A percentile compares a stretch with the other conserved stretches of the same genome.
phyloP scores from a whole-genome alignment of 495 filamentous ascomycete species.

The Neurospora pannonica region DNA sequence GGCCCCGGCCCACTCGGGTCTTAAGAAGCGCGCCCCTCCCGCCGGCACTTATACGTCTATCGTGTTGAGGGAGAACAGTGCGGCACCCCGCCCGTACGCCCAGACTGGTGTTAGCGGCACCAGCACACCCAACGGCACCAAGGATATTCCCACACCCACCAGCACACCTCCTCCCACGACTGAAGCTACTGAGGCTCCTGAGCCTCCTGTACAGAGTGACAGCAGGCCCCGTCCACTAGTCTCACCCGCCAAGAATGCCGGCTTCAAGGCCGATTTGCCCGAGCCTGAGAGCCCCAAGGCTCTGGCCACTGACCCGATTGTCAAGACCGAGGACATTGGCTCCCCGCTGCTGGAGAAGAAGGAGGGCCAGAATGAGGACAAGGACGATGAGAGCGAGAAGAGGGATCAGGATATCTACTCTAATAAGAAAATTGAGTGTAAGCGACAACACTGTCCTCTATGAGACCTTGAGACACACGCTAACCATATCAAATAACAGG shows the following conservation, averaged over 20 bases:
- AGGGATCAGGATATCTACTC: slow-evolving; percentile 88
- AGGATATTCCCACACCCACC: slow-evolving; percentile 55
- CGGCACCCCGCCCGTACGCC: slow-evolving; percentile 31
- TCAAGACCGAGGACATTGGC: slow-evolving; percentile 48
- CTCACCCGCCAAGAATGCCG: slow-evolving; percentile 37
- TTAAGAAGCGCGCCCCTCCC: slow-evolving; percentile 59
- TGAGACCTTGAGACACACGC: background rate
- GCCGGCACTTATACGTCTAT: slow-evolving; percentile 43
- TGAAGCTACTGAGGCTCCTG: slow-evolving; percentile 9
- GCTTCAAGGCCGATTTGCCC: slow-evolving; percentile 57
- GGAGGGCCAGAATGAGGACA: slow-evolving; percentile 43
- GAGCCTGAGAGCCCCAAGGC: slow-evolving; percentile 71
- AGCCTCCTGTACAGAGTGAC: slow-evolving; percentile 22
- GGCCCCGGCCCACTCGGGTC: slow-evolving; percentile 45
- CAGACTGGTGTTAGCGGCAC: slow-evolving; percentile 30
- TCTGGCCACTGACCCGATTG: slow-evolving; percentile 59
- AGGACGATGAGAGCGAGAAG: slow-evolving; percentile 52
- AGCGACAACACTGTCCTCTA: background rate
- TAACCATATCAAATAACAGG: slow-evolving; percentile 28
- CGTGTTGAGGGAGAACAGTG: slow-evolving; percentile 18
- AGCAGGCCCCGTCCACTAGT: slow-evolving; percentile 34
- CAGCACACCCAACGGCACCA: slow-evolving; percentile 26
- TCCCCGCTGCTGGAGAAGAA: slow-evolving; percentile 44
- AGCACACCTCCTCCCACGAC: slow-evolving; percentile 42
- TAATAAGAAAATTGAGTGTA: slow-evolving; percentile 45